Base-by-base conservation (phyloP, 1,284 basidiomycete species). In the Naganishia albida region DNA sequence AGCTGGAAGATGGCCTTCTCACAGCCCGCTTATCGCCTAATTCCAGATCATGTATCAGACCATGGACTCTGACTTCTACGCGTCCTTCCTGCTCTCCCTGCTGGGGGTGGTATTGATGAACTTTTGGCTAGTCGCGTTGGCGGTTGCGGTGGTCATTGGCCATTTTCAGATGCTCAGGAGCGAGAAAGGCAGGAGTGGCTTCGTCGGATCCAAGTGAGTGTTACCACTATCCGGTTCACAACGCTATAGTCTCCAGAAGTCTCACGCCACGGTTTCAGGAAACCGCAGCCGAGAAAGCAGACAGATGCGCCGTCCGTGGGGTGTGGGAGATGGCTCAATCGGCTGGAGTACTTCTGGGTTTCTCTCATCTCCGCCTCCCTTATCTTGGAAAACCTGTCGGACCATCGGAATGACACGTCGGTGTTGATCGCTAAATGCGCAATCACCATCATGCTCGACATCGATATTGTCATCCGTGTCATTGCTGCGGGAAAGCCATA, bases 101-200 rank as follows among this genome's bases (percentile, higher is more conserved):
- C 79, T 88, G 62, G 88, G 87, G 65, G 81, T 93, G 67, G 81
- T 95, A 69, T 84, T 95, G 12, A 83, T 95, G 70, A 94, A 95
- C 77, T 91, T 94, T 74, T 95, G 92, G 91, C 82, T 97, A 64
- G 89, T 95, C 82, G 95, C 96, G 76, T 80, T 96, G 66, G 91
- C 97, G 76, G 92, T 98, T 66, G 95, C 94, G 34, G 94, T 98
- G 49, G 96, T 98, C 71, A 93, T 93, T n/a, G 38, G 53, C 76
- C 93, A 91, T 0, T 99, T 99, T 77, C 88, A 87, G 26, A 90
- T 89, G 16, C 95, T 98, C 68, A 84, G 92, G 23, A 85, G 87
- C 7, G 87, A 91, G 71, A 98, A 94, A 1, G 87, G 90, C 76
- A 89, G 88, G 76, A 94, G 91, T 76, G 95, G 95, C 0, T 99